Evolutionary conservation across 2,329 filamentous ascomycete species (phyloP).

Genomic region (Diaporthe sp.): DNA sequence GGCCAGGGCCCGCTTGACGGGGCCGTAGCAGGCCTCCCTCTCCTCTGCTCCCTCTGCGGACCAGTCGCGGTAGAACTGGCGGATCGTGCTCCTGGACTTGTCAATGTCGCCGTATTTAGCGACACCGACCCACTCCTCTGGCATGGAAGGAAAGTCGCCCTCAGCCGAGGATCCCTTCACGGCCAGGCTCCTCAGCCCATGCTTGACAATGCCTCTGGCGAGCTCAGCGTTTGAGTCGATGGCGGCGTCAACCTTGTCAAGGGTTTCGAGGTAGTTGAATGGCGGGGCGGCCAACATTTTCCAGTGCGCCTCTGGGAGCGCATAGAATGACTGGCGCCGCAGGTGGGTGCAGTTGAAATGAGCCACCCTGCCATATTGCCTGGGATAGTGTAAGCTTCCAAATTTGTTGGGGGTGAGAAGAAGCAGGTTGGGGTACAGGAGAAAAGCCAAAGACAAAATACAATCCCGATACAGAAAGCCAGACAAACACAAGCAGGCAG

Average conservation of each 20-base stretch:
- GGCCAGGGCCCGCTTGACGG: conserved; percentile 76
- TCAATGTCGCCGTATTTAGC: conserved; percentile 83
- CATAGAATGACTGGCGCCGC: conserved; percentile 92
- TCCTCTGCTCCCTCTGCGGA: conserved; percentile 81
- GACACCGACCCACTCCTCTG: conserved; percentile 75
- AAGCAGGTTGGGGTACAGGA: background rate
- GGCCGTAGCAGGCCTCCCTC: conserved; percentile 81
- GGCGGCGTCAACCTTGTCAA: conserved; percentile 84
- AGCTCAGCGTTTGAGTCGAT: conserved; percentile 91
- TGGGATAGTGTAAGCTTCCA: conserved; percentile 52
- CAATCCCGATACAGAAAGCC: background rate
- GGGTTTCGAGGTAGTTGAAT: conserved; percentile 84
- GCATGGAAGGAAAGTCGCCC: conserved; percentile 60
- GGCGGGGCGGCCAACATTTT: conserved; percentile 83
- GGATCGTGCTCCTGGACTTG: conserved; percentile 91
- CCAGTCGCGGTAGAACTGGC: conserved; percentile 97
- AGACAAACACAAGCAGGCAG: background rate
- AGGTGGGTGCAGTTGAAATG: conserved; percentile 94
- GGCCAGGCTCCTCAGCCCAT: conserved; percentile 76
- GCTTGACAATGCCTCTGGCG: conserved; percentile 80
- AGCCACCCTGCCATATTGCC: conserved; percentile 86
- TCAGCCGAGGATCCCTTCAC: conserved; percentile 52
- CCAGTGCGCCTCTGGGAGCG: conserved; percentile 86
- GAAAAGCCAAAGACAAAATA: background rate
- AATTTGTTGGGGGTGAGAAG: background rate